A percentile compares a stretch with the other conserved stretches of the same genome.
These are phyloP conservation scores for Tephrocybe rancida DNA, from an alignment of 768 basidiomycete genomes.

Conservation along the genomic window DNA sequence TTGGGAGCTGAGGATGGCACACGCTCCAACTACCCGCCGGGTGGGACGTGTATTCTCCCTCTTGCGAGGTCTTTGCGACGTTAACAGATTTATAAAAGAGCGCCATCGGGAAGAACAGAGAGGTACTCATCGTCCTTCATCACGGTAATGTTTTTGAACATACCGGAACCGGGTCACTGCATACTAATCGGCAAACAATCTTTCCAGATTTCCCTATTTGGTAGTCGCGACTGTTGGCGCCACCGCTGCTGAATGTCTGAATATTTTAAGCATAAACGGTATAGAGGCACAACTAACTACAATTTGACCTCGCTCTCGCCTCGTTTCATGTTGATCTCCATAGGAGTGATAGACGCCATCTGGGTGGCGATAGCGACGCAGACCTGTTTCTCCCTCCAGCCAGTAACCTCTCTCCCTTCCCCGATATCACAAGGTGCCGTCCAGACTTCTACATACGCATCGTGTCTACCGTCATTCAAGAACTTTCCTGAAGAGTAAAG, in stretches of 20 bases:
- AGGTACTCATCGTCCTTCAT: background rate
- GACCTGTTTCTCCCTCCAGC: conserved; percentile 64
- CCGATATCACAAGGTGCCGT: conserved; percentile 61
- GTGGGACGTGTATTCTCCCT: conserved; percentile 24
- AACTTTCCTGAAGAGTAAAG: conserved; percentile 56
- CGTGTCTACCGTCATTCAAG: conserved; percentile 56
- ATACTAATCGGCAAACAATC: background rate
- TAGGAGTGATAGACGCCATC: conserved; percentile 54
- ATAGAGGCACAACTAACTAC: too few species aligned
- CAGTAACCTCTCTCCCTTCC: conserved; percentile 37
- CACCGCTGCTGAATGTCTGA: too few species aligned
- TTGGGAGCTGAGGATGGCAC: conserved; percentile 23
- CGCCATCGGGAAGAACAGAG: conserved; percentile 30
- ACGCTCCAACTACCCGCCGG: conserved; percentile 49
- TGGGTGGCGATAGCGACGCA: conserved; percentile 66
- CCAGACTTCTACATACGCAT: conserved; percentile 65
- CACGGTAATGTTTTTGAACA: background rate
- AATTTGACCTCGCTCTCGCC: conserved; percentile 25
- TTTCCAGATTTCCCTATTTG: too few species aligned
- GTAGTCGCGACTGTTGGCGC: too few species aligned
- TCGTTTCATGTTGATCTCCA: conserved; percentile 38
- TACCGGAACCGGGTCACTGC: background rate
- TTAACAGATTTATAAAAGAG: conserved; percentile 38
- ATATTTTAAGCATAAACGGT: too few species aligned
- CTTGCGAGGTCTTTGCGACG: conserved; percentile 15